These are phyloP conservation scores for Erigeron canadensis DNA, from an alignment of 129 eudicot species.

Conservation along the genomic window DNA sequence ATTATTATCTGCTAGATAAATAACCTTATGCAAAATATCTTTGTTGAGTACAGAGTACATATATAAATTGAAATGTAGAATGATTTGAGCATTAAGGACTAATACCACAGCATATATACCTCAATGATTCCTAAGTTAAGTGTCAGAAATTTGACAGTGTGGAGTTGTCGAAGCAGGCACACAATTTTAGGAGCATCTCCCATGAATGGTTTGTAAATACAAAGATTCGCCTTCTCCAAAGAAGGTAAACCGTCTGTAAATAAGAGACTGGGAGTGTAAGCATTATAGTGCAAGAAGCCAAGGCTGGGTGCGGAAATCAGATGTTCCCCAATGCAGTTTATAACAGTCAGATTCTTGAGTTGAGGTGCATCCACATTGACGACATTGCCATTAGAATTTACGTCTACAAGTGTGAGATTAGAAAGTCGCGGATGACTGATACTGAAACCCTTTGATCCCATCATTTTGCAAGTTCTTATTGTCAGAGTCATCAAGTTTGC, in stretches of 20 bases:
- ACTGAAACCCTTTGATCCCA: neutral
- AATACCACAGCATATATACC: slow-evolving; percentile 13
- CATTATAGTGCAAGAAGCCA: neutral
- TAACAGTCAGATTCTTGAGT: slow-evolving; percentile 5
- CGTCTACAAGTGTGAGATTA: neutral
- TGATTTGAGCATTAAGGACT: too few relatives aligned
- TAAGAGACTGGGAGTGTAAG: neutral
- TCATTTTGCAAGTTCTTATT: neutral
- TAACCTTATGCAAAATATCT: too few relatives aligned
- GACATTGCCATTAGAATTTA: neutral
- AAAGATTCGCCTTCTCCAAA: slow-evolving; percentile 6
- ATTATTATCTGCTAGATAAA: too few relatives aligned
- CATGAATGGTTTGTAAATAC: neutral
- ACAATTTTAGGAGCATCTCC: neutral
- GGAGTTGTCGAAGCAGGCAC: slow-evolving; percentile 7
- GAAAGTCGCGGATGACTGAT: neutral
- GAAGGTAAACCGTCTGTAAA: neutral
- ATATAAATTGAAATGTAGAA: too few relatives aligned
- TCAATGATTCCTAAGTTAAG: slow-evolving; percentile 4
- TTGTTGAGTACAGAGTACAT: too few relatives aligned
- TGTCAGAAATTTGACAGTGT: slow-evolving; percentile 17
- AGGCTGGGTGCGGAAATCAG: neutral
- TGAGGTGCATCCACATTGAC: neutral
- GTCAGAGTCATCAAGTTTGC: neutral
- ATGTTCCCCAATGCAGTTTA: neutral